phyloP scores from a whole-genome alignment of 2,329 filamentous ascomycete species.

The Fusarium chuoi region DNA sequence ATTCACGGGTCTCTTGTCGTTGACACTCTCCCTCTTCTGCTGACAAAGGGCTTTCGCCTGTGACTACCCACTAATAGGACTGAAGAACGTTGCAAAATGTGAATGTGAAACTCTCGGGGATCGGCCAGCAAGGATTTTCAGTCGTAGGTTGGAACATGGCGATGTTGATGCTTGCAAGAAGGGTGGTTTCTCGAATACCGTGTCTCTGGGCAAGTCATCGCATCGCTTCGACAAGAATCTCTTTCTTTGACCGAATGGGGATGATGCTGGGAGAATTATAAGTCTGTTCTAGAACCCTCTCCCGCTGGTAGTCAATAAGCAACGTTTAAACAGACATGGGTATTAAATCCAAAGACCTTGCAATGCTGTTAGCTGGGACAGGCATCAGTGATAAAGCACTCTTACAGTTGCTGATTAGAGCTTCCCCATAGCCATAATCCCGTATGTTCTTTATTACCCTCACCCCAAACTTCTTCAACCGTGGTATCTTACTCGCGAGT shows the following conservation, averaged over 20 bases:
- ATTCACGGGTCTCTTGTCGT: not conserved
- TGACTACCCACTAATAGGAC: not conserved
- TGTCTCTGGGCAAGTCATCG: not conserved
- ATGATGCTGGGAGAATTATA: no score
- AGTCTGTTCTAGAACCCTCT: not conserved
- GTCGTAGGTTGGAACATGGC: not conserved
- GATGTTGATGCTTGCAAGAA: not conserved
- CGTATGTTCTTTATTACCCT: no score
- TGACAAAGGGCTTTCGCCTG: no score
- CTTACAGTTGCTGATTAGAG: no score
- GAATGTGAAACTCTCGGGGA: not conserved
- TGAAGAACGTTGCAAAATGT: not conserved
- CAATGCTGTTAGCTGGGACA: no score
- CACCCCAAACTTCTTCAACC: no score
- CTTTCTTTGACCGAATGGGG: fast-evolving
- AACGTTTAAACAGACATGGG: not conserved
- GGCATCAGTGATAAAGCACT: no score
- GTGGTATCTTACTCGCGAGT: no score
- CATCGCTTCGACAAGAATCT: not conserved
- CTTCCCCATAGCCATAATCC: no score
- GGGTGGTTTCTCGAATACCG: not conserved
- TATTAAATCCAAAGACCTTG: no score
- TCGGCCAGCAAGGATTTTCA: not conserved
- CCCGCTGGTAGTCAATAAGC: not conserved
- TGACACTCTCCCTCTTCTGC: not conserved